These are phyloP conservation scores for Rhodomyrtus tomentosa DNA, from an alignment of 345 rosid genomes.

Conservation along the genomic window DNA sequence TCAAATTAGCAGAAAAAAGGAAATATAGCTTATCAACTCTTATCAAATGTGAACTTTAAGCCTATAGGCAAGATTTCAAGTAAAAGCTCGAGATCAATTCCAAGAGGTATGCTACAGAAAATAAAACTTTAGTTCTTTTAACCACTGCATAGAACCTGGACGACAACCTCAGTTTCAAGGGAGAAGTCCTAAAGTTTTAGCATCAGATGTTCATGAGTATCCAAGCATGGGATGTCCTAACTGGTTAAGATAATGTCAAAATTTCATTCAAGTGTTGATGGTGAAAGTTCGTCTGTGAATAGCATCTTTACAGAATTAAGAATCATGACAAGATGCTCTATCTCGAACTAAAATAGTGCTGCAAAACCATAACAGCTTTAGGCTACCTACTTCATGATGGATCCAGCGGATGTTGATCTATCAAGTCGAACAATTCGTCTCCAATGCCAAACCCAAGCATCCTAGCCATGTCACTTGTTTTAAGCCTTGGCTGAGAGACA, in stretches of 20 bases:
- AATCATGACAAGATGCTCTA: background rate
- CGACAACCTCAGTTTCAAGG: background rate
- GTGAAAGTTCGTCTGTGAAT: background rate
- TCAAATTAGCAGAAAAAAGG: background rate
- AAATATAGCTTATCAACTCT: background rate
- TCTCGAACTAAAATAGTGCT: background rate
- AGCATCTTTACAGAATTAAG: background rate
- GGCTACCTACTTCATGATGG: background rate
- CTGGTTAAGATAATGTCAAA: background rate
- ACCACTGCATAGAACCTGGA: background rate
- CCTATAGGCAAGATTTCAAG: background rate
- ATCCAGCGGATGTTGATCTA: slow-evolving; percentile 16
- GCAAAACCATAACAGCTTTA: background rate
- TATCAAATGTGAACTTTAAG: background rate
- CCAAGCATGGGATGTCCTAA: background rate
- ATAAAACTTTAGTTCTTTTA: background rate
- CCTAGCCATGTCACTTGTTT: slow-evolving; percentile 78
- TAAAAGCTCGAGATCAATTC: background rate
- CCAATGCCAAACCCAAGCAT: slow-evolving; percentile 86
- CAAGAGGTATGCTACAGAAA: background rate
- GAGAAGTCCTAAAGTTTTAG: background rate
- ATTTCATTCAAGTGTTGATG: background rate
- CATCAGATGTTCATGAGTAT: background rate
- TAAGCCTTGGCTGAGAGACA: slow-evolving; percentile 53
- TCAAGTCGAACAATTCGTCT: slow-evolving; percentile 56